phyloP scores from a whole-genome alignment of 2,329 filamentous ascomycete genomes.

The Clonostachys solani region DNA sequence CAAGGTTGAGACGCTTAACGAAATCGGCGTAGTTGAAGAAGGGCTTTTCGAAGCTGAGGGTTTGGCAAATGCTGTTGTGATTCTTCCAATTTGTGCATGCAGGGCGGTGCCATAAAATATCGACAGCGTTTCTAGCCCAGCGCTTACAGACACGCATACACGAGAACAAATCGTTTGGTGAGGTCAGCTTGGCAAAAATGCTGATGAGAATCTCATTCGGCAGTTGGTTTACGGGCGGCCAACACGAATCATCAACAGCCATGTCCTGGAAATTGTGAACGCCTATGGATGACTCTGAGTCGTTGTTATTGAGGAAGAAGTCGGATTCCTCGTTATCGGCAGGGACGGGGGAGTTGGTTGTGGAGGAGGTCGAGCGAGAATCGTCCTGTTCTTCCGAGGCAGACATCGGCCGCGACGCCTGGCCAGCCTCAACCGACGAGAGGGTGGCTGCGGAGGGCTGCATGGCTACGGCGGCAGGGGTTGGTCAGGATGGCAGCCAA shows the following conservation, averaged over 20 bases:
- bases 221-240: conserved; percentile 77
- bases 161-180: conserved; percentile 71
- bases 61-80: conserved; percentile 74
- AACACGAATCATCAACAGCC: conserved; percentile 63
- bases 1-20: conserved; percentile 88
- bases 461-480: conserved; percentile 2
- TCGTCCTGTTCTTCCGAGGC: conserved; percentile 38
- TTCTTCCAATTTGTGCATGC: conserved; percentile 84
- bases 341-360: conserved; percentile 70
- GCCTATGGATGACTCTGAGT: conserved; percentile 88
- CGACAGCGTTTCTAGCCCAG: conserved; percentile 90
- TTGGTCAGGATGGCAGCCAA: conserved; percentile 1
- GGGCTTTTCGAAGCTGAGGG: conserved; percentile 66
- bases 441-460: conserved; percentile 1
- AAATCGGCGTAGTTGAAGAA: conserved; percentile 89
- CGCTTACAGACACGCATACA: conserved; percentile 93
- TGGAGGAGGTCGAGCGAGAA: conserved; percentile 58
- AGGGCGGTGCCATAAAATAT: conserved; percentile 90
- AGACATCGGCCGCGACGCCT: conserved; percentile 1
- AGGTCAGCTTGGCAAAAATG: conserved; percentile 81
- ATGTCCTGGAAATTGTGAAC: conserved; percentile 73
- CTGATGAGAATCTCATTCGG: conserved; percentile 93
- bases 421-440: too few relatives aligned
- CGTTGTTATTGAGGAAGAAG: conserved; percentile 84
- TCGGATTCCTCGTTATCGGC: conserved; percentile 89